Conservation (phyloP, 805 yeast genomes). For the Starmerella davenportii region DNA sequence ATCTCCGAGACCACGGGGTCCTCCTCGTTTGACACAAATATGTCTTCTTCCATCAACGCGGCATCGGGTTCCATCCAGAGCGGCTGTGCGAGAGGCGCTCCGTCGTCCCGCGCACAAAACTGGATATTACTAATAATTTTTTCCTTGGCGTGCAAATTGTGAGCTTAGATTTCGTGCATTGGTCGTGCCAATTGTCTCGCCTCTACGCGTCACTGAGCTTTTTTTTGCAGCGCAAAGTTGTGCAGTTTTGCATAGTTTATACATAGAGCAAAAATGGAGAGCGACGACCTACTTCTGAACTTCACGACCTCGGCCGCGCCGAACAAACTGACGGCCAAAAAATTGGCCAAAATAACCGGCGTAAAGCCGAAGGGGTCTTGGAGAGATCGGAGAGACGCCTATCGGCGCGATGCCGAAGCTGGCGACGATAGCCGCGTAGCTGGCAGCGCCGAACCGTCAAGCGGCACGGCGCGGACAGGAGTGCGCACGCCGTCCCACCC, state of each 20-base stretch:
- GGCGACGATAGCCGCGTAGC: neutral
- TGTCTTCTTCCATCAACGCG: constrained; percentile 22
- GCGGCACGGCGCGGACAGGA: neutral
- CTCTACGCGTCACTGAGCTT: no score
- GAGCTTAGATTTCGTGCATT: no score
- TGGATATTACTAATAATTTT: no score
- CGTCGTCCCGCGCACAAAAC: no score
- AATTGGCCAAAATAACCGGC: constrained; percentile 14
- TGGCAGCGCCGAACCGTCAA: neutral
- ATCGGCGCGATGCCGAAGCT: neutral
- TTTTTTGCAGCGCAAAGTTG: no score
- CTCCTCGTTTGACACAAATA: constrained; percentile 20
- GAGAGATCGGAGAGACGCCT: constrained; percentile 19
- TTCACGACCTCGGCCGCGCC: constrained; percentile 33
- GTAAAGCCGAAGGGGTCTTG: constrained; percentile 23
- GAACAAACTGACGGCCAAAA: constrained; percentile 11
- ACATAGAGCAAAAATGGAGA: no score
- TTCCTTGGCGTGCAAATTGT: no score
- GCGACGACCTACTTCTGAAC: constrained; percentile 59
- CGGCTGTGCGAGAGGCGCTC: no score
- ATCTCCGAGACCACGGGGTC: constrained; percentile 46
- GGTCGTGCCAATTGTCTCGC: no score
- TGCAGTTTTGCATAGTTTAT: no score
- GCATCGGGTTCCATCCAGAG: no score
- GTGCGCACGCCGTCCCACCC: constrained; percentile 13